Percentiles rank a stretch among this genome's conserved stretches.
Conservation (phyloP, 164 flowering plant species). For the Santalum album region DNA sequence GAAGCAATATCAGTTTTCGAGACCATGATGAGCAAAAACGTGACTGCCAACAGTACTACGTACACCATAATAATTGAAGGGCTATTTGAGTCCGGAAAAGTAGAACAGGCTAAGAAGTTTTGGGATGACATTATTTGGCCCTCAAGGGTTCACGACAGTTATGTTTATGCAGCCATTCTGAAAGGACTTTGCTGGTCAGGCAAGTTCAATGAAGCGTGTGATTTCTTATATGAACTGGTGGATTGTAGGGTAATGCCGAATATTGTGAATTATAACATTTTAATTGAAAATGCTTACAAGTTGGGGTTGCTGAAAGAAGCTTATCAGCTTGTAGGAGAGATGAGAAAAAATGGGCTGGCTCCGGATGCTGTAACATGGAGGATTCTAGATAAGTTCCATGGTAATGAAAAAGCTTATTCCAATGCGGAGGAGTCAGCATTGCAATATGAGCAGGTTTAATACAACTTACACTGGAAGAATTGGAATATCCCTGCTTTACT, state of each 20-base stretch:
- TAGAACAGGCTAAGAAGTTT: constrained; percentile 71
- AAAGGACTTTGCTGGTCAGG: constrained; percentile 73
- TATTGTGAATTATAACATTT: constrained; percentile 62
- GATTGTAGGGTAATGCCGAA: constrained; percentile 67
- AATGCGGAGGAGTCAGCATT: constrained; percentile 1
- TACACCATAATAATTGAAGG: constrained; percentile 63
- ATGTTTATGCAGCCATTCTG: constrained; percentile 73
- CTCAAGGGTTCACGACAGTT: constrained; percentile 67
- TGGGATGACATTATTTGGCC: constrained; percentile 91
- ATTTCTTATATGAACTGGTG: constrained; percentile 75
- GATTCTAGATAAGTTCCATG: constrained; percentile 66
- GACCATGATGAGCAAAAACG: constrained; percentile 29
- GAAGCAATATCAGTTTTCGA: constrained; percentile 47
- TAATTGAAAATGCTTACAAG: constrained; percentile 63
- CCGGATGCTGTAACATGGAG: constrained; percentile 96
- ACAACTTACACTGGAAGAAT: too few species aligned
- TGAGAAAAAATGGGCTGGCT: constrained; percentile 63
- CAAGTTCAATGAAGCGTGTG: constrained; percentile 57
- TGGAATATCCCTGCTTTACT: too few species aligned
- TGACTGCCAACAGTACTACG: constrained; percentile 49
- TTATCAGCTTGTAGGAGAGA: constrained; percentile 66
- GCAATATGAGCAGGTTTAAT: too few species aligned
- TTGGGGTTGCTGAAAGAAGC: constrained; percentile 69
- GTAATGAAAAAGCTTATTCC: constrained; percentile 11
- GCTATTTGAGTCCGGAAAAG: constrained; percentile 28